Evolutionary conservation across 148 eudicot genomes (phyloP).

Genomic region (Selenicereus undatus): DNA sequence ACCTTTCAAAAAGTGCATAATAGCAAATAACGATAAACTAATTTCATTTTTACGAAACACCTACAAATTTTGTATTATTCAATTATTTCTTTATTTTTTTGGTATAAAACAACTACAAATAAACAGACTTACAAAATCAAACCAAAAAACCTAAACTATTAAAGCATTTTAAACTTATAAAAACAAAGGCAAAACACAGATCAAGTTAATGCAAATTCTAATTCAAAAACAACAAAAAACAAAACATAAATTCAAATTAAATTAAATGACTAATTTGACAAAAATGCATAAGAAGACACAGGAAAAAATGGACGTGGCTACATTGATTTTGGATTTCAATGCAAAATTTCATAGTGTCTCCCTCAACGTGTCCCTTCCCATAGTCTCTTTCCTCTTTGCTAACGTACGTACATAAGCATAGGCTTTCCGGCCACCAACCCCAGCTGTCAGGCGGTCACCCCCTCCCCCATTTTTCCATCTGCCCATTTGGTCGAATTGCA

Average conservation of each 20-base stretch:
- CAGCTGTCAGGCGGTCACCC: background rate
- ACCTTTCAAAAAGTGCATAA: too few species aligned
- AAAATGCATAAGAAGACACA: background rate
- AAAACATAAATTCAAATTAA: too few species aligned
- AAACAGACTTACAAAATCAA: too few species aligned
- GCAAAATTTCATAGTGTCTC: background rate
- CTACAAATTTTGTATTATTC: too few species aligned
- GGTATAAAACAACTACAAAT: too few species aligned
- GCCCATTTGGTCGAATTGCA: background rate
- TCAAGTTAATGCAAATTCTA: background rate
- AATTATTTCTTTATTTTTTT: too few species aligned
- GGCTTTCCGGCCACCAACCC: slow-evolving; percentile 2
- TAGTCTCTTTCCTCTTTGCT: background rate
- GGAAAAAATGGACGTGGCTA: background rate
- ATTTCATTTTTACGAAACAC: too few species aligned
- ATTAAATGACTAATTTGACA: background rate
- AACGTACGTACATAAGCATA: background rate
- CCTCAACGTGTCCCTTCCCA: background rate
- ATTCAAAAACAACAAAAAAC: background rate
- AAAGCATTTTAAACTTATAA: too few species aligned
- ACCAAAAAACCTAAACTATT: too few species aligned
- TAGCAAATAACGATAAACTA: too few species aligned
- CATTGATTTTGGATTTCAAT: background rate
- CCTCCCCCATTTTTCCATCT: background rate
- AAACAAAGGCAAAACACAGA: background rate